Percentiles rank a stretch among this genome's conserved stretches.
phyloP scores from a whole-genome alignment of 78 protist species.

The Bodo saltans region DNA sequence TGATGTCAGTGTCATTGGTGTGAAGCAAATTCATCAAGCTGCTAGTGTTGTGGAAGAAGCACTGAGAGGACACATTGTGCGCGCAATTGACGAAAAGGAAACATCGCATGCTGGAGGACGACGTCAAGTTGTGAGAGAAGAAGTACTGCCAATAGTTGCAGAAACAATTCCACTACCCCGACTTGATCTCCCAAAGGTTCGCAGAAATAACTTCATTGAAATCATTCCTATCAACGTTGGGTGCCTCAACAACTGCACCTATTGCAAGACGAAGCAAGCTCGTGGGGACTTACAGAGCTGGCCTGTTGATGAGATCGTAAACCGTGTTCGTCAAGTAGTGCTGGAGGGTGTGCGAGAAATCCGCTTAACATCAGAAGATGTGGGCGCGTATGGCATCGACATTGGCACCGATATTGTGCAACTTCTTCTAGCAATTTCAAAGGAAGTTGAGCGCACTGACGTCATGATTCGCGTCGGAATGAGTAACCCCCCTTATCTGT shows the following conservation, averaged over 20 bases:
- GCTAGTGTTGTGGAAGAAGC: constrained; percentile 59
- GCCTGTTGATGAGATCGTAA: constrained; percentile 32
- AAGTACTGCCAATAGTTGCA: neutral
- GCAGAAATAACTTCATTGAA: constrained; percentile 58
- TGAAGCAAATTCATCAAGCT: constrained; percentile 53
- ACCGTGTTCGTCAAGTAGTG: constrained; percentile 37
- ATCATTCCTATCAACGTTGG: constrained; percentile 59
- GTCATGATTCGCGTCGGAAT: constrained; percentile 64
- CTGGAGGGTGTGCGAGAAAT: constrained; percentile 60
- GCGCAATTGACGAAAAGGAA: too few species aligned
- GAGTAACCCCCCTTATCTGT: constrained; percentile 69
- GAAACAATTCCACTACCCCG: constrained; percentile 33
- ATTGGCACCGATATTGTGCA: constrained; percentile 28
- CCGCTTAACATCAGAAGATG: constrained; percentile 64
- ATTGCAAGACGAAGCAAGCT: constrained; percentile 75
- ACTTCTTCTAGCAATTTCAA: constrained; percentile 20
- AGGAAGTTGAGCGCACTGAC: constrained; percentile 44
- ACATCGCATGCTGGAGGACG: too few species aligned
- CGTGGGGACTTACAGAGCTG: constrained; percentile 53
- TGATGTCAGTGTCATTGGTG: constrained; percentile 44
- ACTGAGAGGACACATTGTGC: constrained; percentile 46
- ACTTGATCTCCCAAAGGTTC: constrained; percentile 58
- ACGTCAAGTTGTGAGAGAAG: too few species aligned
- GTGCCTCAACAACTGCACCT: constrained; percentile 64
- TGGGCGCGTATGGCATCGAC: constrained; percentile 67